Evolutionary conservation across 306 rosid genomes (phyloP), one percentile per base, ranked within the genome.

Genomic region (Dalbergia cochinchinensis): DNA sequence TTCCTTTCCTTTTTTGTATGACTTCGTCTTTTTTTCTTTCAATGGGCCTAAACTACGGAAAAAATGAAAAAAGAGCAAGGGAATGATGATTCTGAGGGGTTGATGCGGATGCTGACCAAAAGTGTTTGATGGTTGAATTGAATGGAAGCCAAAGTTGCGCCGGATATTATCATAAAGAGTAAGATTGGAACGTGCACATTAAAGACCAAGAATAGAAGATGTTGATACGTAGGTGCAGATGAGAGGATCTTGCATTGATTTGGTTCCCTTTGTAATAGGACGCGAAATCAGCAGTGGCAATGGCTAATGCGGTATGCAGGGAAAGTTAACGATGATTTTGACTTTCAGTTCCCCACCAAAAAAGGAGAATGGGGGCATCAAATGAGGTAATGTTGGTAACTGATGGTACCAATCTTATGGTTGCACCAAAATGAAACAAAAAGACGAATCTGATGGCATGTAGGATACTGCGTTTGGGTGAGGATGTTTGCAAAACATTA

Each of bases 41-140:
- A 35, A 68, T 20, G 81, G 84, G 71, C 72, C 73, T 37, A 12
- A 18, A 8, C 26, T 7, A 53, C 3, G 8, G 22, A 33, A 13
- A 37, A 39, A 33, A 33, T 4, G 4, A 37, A n/a, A 65, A 62
- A 54, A 39, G 47, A 12, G 77, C n/a, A 77, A 20, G 53, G 39
- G 62, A 62, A 82, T 67, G 55, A 82, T 57, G 76, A 64, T 66
- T 48, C 64, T 48, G 77, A 69, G 68, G 81, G 59, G 20, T 42
- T 48, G 19, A 44, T 51, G 65, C 19, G 78, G 78, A 79, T 64
- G 76, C 62, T 79, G 74, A 68, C 50, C 65, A 16, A 74, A 71
- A 71, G 65, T 63, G 76, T 11, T 44, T 59, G 65, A 64, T 57
- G 67, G 65, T 7, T 44, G 65, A 74, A 51, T 51, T 4, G 70